Evolutionary conservation across 306 rosid species (phyloP).

Genomic region (Malus orientalis): DNA sequence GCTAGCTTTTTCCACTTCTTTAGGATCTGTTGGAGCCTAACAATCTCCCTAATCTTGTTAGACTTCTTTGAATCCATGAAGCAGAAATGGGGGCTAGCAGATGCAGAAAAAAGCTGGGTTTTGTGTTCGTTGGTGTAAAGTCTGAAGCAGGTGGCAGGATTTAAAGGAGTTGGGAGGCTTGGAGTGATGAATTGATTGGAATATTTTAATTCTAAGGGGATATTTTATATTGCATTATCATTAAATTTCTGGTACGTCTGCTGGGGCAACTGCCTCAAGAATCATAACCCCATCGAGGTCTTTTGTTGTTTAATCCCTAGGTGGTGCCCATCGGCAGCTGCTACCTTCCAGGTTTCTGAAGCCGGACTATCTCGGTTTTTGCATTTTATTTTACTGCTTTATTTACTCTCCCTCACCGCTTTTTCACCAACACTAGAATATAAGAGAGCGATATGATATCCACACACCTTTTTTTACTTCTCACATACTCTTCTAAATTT

Average conservation of each 20-base stretch:
- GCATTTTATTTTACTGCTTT: not conserved
- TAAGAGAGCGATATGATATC: too few relatives aligned
- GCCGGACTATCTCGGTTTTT: conserved; percentile 11
- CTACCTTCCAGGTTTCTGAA: conserved; percentile 2
- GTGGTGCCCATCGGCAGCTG: not conserved
- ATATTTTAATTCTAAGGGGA: conserved; percentile 11
- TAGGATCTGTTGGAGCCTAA: conserved; percentile 84
- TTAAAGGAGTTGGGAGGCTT: conserved; percentile 25
- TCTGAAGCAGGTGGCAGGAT: conserved; percentile 24
- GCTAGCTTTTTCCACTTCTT: conserved; percentile 94
- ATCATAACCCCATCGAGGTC: conserved; percentile 9
- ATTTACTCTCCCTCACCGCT: not conserved
- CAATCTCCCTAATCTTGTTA: conserved; percentile 87
- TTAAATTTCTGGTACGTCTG: conserved; percentile 22
- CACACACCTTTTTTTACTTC: too few relatives aligned
- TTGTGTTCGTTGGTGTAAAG: not conserved
- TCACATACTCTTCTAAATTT: too few relatives aligned
- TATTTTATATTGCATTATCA: not conserved
- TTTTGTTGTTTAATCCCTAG: conserved; percentile 8
- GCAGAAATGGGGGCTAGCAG: not conserved
- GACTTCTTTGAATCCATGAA: conserved; percentile 79
- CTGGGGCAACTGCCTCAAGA: conserved; percentile 28
- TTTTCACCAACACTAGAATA: not conserved
- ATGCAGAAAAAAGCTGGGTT: not conserved
- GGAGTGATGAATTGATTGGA: not conserved